Base-by-base conservation (phyloP, 148 eudicot species). In the Rhododendron vialii region DNA sequence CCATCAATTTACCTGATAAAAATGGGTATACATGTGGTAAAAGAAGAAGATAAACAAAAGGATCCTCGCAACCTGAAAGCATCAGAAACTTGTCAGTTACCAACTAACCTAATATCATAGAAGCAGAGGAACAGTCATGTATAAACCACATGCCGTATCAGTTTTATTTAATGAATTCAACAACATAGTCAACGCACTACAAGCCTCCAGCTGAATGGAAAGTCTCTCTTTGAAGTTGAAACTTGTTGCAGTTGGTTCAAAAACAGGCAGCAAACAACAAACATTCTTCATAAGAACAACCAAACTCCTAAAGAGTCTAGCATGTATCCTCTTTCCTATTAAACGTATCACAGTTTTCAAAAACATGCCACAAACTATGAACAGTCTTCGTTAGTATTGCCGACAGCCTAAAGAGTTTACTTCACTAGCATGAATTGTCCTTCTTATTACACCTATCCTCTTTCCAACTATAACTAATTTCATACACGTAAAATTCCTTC, bases 41-140 rank as follows among this genome's bases (percentile, higher is more conserved):
- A 94, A 94, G 85, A 93, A 89, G 89, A 88, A 94, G 88, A 92
- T 86, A 85, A 96, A 95, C 85, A 95, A 87, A 85, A 96, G 55
- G 82, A 96, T 89, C 90, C 98, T 91, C 41, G 98, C 96, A 88
- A 91, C 94, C 98, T 95, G 97, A 89, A 88, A 81, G 50, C 84
- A 74, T 35, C 75, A 83, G 59, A 82, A 82, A 35, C 33, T 38
- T 75, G 73, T 55, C 4, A 47, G 74, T 89, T 35, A 89, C 38
- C 83, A 89, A 48, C 18, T 47, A 51, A n/a, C 26, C 28, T 33
- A 20, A 22, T 28, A 57, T 8, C 63, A 59, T 8, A 82, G 30
- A 59, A 55, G 38, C 26, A 30, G 41, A 81, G 78, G 30, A 74
- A 38, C 18, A 18, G 30, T 30, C 80, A 48, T 48, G 79, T 15